These are phyloP conservation scores for Hypoxylon sp. DNA, from an alignment of 2,329 filamentous ascomycete genomes.

Conservation along the genomic window DNA sequence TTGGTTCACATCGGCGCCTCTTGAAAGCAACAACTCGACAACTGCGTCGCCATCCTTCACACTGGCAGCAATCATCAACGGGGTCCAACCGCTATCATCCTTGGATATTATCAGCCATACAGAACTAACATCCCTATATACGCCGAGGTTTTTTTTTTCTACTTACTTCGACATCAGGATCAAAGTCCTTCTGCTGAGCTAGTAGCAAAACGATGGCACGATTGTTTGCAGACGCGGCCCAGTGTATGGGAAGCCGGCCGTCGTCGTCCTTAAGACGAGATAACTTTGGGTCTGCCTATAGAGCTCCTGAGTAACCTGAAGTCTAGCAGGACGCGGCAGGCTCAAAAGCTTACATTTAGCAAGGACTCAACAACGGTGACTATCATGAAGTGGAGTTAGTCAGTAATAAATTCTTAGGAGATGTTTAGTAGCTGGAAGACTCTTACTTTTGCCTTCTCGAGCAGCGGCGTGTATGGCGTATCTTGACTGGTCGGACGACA, in stretches of 20 bases:
- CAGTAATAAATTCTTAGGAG: slow-evolving; percentile 12
- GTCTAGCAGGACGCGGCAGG: slow-evolving; percentile 20
- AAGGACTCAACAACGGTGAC: slow-evolving; percentile 80
- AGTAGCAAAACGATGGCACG: slow-evolving; percentile 80
- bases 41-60: slow-evolving; percentile 78
- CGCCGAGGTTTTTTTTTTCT: neutral
- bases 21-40: slow-evolving; percentile 75
- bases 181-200: slow-evolving; percentile 78
- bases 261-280: slow-evolving; percentile 82
- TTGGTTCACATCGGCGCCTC: slow-evolving; percentile 78
- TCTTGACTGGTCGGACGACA: slow-evolving; percentile 65
- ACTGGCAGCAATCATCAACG: slow-evolving; percentile 85
- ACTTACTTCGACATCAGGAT: slow-evolving; percentile 81
- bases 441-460: slow-evolving; percentile 83
- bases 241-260: slow-evolving; percentile 91
- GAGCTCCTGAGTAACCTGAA: slow-evolving; percentile 42
- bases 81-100: slow-evolving; percentile 86
- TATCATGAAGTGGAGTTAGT: slow-evolving; percentile 53
- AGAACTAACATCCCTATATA: neutral
- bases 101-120: slow-evolving; percentile 18
- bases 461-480: slow-evolving; percentile 90
- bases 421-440: neutral
- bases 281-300: slow-evolving; percentile 82
- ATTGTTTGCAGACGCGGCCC: slow-evolving; percentile 89
- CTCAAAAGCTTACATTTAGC: slow-evolving; percentile 67